Conservation (phyloP, 345 rosid species). For the thale cress (Arabidopsis thaliana) region DNA sequence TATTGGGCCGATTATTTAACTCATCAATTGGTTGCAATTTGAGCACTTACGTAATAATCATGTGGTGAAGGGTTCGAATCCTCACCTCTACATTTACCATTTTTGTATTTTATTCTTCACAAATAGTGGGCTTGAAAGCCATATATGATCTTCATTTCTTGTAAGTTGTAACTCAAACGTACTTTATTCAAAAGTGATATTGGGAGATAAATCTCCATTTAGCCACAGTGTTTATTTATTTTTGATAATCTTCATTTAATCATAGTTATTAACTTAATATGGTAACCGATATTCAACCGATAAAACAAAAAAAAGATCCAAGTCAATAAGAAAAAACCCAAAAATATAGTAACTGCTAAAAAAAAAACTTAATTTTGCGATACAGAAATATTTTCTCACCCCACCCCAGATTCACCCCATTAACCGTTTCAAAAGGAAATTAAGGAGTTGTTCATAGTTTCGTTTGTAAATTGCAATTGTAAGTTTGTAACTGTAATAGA, state of each 20-base stretch:
- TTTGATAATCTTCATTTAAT: neutral
- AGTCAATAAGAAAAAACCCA: neutral
- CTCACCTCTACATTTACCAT: neutral
- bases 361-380: neutral
- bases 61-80: neutral
- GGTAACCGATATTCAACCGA: neutral
- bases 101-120: neutral
- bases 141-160: neutral
- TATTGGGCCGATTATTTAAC: neutral
- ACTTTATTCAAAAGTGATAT: too few species aligned
- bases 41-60: neutral
- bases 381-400: neutral
- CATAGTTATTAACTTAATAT: neutral
- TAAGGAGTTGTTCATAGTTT: neutral
- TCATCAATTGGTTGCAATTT: neutral
- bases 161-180: too few species aligned
- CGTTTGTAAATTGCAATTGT: conserved; percentile 21
- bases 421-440: conserved; percentile 6
- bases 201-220: neutral
- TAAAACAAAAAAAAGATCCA: neutral
- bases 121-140: conserved; percentile 2
- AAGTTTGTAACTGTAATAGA: neutral
- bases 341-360: neutral
- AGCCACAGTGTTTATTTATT: neutral
- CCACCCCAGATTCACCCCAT: neutral